Base-by-base conservation (phyloP, 148 eudicot genomes). In the Rheum nobile region DNA sequence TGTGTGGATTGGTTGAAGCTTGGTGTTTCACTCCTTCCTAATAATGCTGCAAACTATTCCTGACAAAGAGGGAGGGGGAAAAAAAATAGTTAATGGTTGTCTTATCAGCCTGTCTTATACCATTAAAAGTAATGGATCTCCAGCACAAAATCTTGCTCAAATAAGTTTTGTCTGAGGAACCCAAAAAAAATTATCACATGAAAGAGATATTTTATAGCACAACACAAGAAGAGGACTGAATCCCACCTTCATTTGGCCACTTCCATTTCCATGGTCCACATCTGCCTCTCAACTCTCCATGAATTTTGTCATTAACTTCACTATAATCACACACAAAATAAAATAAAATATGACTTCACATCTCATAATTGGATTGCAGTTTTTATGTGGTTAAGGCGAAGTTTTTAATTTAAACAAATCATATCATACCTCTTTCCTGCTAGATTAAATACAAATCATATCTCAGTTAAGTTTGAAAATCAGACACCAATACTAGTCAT, bases 91-190 rank as follows among this genome's bases (percentile, higher is more conserved):
- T 63, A 31, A 63, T 26, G 65, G 38, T 63, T 63, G 68, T 63
- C 68, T 31, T 63, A 29, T 63, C 68, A 63, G 38, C 38, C 12
- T 63, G 68, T 63, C 68, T 31, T 32, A 13, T 63, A 63, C 1
- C 38, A 14, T 31, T 4, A 13, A 63, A 63, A 63, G 68, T 31
- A 4, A 29, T 63, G 19, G 17, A 63, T 31, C 38, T 63, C 68
- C n/a, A 63, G 9, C 38, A 31, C 37, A 24, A 63, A 63, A 63
- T 63, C 68, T 63, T 63, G 68, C n/a, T 63, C 68, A 63, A 63
- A 29, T 63, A 29, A 63, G n/a, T 63, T 63, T 63, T 63, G 68
- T 63, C 68, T 63, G 38, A 63, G 68, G 68, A 24, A 63, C n/a
- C 68, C 38, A n/a, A 63, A n/a, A 16, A n/a, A 63, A n/a, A 16